Evolutionary conservation across 2,329 filamentous ascomycete species (phyloP), one percentile per base, ranked within the genome.

Genomic region (Neofusicoccum sp.): DNA sequence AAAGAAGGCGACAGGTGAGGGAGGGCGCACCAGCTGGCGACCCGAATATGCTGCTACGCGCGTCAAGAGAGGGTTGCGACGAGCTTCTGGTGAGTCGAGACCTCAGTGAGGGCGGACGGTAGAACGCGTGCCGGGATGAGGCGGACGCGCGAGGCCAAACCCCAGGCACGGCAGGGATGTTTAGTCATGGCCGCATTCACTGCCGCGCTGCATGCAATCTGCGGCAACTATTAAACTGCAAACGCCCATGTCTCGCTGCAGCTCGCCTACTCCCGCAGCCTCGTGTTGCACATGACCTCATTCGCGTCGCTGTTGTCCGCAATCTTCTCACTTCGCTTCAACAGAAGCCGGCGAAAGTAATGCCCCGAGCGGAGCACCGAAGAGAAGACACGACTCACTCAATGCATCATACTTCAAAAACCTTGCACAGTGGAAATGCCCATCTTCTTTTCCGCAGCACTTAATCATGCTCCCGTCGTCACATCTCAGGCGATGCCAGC

Each of bases 111-210:
- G n/a, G 28, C 52, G 37, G 37, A 33, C 9, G 36, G 41, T 11
- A n/a, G 29, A 58, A 47, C n/a, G 54, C 54, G 37, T 43, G 41
- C 49, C 29, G 34, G 49, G 36, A 54, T 54, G 50, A 43, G 37
- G 50, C 50, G 50, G 50, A 56, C n/a, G 29, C 54, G n/a, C 54
- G 54, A 34, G 4, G 41, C 29, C 54, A 28, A 31, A n/a, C 6
- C 36, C 11, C 14, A 34, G 29, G 7, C 28, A 16, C 14, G 41
- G 54, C 8, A 58, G 31, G 41, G 29, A 31, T 9, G 4, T 31
- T 56, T 43, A 58, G 54, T 58, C 54, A 28, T 45, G 29, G 39
- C 52, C 52, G 52, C 48, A 22, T 4, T 2, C 3, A 14, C 6
- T 14, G 33, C 33, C 8, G 31, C 3, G 16, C 11, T 36, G 3